Evolutionary conservation across 202 grass and related monocot genomes (phyloP).

Genomic region (Panicum virgatum): DNA sequence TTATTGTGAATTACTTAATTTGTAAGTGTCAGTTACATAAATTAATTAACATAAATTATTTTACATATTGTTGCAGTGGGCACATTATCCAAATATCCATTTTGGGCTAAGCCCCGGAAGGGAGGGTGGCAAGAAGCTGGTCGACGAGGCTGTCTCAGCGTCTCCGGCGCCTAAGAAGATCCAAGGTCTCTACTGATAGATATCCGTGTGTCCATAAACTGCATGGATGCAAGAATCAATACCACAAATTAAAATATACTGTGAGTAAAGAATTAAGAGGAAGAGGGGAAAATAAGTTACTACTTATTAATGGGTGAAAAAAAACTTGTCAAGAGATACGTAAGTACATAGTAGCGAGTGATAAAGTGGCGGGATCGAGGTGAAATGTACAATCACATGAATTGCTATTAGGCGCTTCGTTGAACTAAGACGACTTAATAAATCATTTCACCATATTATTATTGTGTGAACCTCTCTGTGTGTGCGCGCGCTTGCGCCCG

Average conservation of each 20-base stretch:
- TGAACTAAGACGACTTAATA: slow-evolving; percentile 22
- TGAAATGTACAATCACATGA: slow-evolving; percentile 13
- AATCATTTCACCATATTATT: slow-evolving; percentile 27
- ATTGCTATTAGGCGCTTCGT: slow-evolving; percentile 8
- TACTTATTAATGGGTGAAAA: slow-evolving; percentile 3
- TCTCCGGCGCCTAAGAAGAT: slow-evolving; percentile 49
- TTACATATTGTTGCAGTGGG: slow-evolving; percentile 58
- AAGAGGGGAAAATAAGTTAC: not conserved
- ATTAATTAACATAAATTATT: not conserved
- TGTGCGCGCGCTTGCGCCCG: no score
- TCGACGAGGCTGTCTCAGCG: slow-evolving; percentile 40
- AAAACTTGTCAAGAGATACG: no score
- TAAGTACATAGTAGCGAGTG: no score
- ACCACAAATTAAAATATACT: slow-evolving; percentile 13
- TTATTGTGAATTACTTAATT: not conserved
- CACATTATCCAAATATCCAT: slow-evolving; percentile 91
- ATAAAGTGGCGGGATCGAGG: slow-evolving; percentile 8
- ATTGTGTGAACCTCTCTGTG: not conserved
- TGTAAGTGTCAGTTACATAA: not conserved
- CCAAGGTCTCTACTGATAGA: slow-evolving; percentile 68
- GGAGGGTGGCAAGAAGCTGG: slow-evolving; percentile 60
- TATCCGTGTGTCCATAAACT: not conserved
- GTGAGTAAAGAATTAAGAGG: slow-evolving; percentile 35
- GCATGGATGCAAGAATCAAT: not conserved
- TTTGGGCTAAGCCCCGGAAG: slow-evolving; percentile 46